Percentiles rank a stretch among this genome's conserved stretches.
Evolutionary conservation across 2,329 filamentous ascomycete species (phyloP).

Genomic region (Aureobasidium sp.): DNA sequence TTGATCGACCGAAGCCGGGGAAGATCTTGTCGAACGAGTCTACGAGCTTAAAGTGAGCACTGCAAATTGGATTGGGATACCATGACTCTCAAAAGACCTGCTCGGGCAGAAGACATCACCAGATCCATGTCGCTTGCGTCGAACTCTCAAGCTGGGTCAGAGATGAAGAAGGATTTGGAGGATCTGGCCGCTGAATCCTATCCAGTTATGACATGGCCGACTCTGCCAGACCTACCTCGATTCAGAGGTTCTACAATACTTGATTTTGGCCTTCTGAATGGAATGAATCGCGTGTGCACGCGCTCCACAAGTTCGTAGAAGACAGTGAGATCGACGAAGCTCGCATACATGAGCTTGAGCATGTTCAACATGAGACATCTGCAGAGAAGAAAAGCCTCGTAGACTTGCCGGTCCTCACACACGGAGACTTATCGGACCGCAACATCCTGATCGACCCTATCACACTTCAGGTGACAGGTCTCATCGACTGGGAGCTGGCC

Average conservation of each 20-base stretch:
- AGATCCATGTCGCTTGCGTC: not conserved
- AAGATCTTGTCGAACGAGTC: not conserved
- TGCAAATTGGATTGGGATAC: not conserved
- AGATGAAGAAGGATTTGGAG: not conserved
- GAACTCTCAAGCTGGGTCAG: not conserved
- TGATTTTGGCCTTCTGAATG: not conserved
- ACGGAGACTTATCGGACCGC: not conserved
- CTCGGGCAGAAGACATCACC: not conserved
- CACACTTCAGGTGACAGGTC: not conserved
- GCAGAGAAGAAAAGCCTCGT: not conserved
- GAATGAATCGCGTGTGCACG: not conserved
- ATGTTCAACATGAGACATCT: not conserved
- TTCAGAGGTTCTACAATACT: not conserved
- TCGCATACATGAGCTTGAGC: not conserved
- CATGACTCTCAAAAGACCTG: not conserved
- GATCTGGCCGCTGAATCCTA: not conserved
- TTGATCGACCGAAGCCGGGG: not conserved
- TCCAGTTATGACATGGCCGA: not conserved
- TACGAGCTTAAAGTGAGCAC: not conserved
- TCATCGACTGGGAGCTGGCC: not conserved
- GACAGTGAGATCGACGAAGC: not conserved
- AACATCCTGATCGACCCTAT: not conserved
- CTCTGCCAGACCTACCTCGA: not conserved
- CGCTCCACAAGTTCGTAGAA: not conserved
- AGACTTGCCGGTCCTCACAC: not conserved